phyloP scores from a whole-genome alignment of 1,284 basidiomycete species.

The Cutaneotrichosporon sp. region DNA sequence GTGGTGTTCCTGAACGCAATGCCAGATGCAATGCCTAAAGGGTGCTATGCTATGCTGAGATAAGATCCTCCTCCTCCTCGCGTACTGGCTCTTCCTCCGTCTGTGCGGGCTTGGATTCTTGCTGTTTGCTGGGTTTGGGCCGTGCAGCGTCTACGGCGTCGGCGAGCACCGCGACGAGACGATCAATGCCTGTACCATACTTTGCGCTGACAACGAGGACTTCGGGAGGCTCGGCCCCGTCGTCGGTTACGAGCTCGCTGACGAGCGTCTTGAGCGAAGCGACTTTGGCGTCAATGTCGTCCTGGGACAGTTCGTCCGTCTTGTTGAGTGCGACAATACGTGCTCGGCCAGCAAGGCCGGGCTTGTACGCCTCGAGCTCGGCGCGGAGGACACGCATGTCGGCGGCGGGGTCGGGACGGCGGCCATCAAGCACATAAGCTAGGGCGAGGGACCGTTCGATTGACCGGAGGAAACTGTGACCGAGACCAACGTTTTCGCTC shows the following conservation, averaged over 20 bases:
- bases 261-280: slow-evolving; percentile 46
- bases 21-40: too few species aligned
- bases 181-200: slow-evolving; percentile 67
- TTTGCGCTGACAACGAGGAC: slow-evolving; percentile 76
- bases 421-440: slow-evolving; percentile 87
- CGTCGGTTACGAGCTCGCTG: slow-evolving; percentile 23
- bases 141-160: slow-evolving; percentile 60
- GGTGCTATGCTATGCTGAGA: too few species aligned
- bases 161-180: slow-evolving; percentile 61
- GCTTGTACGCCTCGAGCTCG: slow-evolving; percentile 80
- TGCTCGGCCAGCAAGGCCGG: slow-evolving; percentile 68
- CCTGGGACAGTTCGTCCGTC: slow-evolving; percentile 67
- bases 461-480: slow-evolving; percentile 87
- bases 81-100: neutral
- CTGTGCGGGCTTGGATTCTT: neutral
- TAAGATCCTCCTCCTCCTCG: slow-evolving; percentile 6
- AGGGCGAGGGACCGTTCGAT: slow-evolving; percentile 88
- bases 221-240: slow-evolving; percentile 48
- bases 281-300: slow-evolving; percentile 30
- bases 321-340: slow-evolving; percentile 89
- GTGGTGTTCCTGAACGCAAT: too few species aligned
- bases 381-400: slow-evolving; percentile 66
- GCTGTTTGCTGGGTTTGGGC: neutral
- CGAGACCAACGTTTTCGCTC: slow-evolving; percentile 83
- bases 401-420: slow-evolving; percentile 62